phyloP scores from a whole-genome alignment of 768 basidiomycete genomes.

The Hypholoma fasciculare region DNA sequence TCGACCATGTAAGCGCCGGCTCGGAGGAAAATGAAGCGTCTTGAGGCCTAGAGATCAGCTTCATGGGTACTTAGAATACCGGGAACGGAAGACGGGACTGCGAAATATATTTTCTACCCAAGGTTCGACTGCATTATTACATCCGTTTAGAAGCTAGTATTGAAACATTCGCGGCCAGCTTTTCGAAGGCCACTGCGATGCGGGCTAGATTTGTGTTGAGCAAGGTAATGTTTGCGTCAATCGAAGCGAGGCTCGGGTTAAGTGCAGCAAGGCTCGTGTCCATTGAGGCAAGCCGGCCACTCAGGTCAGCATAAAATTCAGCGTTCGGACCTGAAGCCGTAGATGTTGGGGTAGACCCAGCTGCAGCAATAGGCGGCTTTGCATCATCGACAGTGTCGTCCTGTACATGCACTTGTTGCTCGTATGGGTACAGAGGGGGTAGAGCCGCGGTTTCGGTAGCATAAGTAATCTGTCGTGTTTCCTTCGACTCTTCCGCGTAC shows the following conservation, averaged over 20 bases:
- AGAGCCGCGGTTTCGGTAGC: constrained; percentile 31
- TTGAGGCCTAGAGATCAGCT: too few relatives aligned
- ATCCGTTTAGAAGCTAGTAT: too few relatives aligned
- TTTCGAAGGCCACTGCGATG: constrained; percentile 36
- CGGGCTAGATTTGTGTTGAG: constrained; percentile 17
- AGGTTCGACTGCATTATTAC: too few relatives aligned
- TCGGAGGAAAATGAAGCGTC: too few relatives aligned
- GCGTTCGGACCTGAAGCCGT: constrained; percentile 8
- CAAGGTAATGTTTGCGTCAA: not conserved
- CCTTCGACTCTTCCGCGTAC: constrained; percentile 29
- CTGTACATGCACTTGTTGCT: constrained; percentile 12
- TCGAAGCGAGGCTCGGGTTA: not conserved
- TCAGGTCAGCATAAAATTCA: not conserved
- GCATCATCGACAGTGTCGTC: constrained; percentile 36
- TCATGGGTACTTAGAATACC: too few relatives aligned
- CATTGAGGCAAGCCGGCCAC: constrained; percentile 28
- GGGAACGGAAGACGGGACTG: too few relatives aligned
- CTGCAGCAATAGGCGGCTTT: constrained; percentile 15
- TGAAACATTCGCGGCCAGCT: not conserved
- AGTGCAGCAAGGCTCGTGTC: constrained; percentile 21
- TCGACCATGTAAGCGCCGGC: too few relatives aligned
- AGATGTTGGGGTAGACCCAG: constrained; percentile 15
- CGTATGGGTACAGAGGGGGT: constrained; percentile 25
- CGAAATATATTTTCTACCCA: too few relatives aligned
- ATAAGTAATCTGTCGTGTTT: constrained; percentile 31